Percentiles rank a stretch among this genome's conserved stretches.
These are phyloP conservation scores for Ophiostoma novo-ulmi DNA, from an alignment of 2,329 filamentous ascomycete species.

Conservation along the genomic window DNA sequence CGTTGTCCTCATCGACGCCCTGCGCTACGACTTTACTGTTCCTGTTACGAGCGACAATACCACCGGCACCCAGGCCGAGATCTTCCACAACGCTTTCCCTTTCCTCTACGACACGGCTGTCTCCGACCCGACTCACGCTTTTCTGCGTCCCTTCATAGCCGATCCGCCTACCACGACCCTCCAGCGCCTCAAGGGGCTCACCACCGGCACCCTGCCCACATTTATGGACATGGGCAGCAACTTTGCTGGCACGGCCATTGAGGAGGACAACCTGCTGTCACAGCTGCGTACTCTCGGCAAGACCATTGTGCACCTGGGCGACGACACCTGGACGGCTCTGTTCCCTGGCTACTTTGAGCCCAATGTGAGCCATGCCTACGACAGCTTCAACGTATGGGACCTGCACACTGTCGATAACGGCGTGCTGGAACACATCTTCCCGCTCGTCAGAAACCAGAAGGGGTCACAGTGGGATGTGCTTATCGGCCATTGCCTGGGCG, in stretches of 20 bases:
- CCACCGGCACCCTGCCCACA: slow-evolving; percentile 88
- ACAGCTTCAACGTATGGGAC: slow-evolving; percentile 98
- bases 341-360: slow-evolving; percentile 92
- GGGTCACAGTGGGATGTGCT: slow-evolving; percentile 80
- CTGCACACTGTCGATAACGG: slow-evolving; percentile 95
- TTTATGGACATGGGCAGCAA: slow-evolving; percentile 93
- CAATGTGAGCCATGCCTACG: slow-evolving; percentile 81
- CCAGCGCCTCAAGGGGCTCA: slow-evolving; percentile 87
- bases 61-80: slow-evolving; percentile 32
- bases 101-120: slow-evolving; percentile 79
- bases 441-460: slow-evolving; percentile 61
- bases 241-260: slow-evolving; percentile 90
- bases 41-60: slow-evolving; percentile 54
- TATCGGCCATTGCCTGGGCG: slow-evolving; percentile 87
- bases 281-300: slow-evolving; percentile 60
- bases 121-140: slow-evolving; percentile 70
- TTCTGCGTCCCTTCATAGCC: slow-evolving; percentile 90
- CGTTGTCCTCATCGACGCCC: slow-evolving; percentile 83
- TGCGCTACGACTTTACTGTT: slow-evolving; percentile 94
- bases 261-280: slow-evolving; percentile 77
- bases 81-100: slow-evolving; percentile 81
- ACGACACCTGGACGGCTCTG: slow-evolving; percentile 92
- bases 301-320: slow-evolving; percentile 87
- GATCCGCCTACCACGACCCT: slow-evolving; percentile 92
- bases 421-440: slow-evolving; percentile 84